These are phyloP conservation scores for Pluteus cervinus DNA, from an alignment of 768 basidiomycete genomes.

Conservation along the genomic window DNA sequence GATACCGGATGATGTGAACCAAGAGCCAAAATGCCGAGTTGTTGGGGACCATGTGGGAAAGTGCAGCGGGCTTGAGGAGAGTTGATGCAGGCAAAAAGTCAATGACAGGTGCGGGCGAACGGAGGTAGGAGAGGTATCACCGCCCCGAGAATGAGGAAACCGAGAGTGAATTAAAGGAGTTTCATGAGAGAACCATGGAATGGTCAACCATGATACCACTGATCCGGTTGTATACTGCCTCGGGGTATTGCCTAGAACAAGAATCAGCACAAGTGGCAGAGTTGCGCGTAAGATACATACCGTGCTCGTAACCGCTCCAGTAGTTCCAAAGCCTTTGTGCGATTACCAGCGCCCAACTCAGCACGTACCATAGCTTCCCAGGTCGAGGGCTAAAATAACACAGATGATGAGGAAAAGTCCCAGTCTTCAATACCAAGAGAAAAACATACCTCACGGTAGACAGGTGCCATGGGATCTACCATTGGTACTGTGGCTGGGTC, in stretches of 20 bases:
- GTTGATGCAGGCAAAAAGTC: no score
- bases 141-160: no score
- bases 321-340: constrained; percentile 60
- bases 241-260: constrained; percentile 46
- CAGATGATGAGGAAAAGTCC: constrained; percentile 5
- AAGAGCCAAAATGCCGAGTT: no score
- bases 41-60: no score
- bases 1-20: no score
- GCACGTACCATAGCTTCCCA: constrained; percentile 96
- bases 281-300: constrained; percentile 29
- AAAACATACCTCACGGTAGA: constrained; percentile 68
- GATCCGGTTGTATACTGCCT: constrained; percentile 74
- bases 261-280: constrained; percentile 8
- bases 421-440: neutral
- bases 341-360: constrained; percentile 76
- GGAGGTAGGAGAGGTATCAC: no score
- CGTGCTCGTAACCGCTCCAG: constrained; percentile 69
- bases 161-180: constrained; percentile 2
- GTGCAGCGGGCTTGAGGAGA: no score
- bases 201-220: constrained; percentile 78
- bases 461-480: constrained; percentile 45
- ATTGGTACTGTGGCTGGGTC: constrained; percentile 29
- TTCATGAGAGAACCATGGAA: constrained; percentile 37
- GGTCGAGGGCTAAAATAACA: constrained; percentile 62
- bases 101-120: no score